Base-by-base conservation (phyloP, 2,329 filamentous ascomycete species). In the Scytalidium lignicola region DNA sequence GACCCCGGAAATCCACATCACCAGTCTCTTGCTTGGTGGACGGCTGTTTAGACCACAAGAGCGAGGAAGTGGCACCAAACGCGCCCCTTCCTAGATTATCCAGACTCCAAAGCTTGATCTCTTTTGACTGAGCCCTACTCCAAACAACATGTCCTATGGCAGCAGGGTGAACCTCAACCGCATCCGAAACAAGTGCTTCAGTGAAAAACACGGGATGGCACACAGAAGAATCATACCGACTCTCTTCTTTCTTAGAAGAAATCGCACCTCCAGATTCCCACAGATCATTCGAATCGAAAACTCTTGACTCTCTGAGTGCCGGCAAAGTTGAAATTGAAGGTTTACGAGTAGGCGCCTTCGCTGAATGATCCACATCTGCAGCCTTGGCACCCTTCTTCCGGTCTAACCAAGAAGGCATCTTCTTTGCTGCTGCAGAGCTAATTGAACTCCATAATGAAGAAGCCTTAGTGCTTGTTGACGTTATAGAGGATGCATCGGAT, bases 391-490 rank as follows among this genome's bases (percentile, higher is more conserved):
- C 20, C 26, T 22, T 50, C 28, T 43, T 48, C 9, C 44, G 15
- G n/a, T 43, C 42, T n/a, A 41, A 32, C 22, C 44, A 44, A 23
- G 39, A 46, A 18, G 46, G 29, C 20, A 43, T 48, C 28, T 48
- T 51, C 42, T 28, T 44, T 12, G 32, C 32, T 23, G 47, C 21
- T 20, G 48, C 29, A 9, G 47, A 41, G 23, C 23, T 28, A 9
- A 53, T 28, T 4, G 61, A 63, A 44, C 48, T 53, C 42, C 42
- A 46, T 12, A 53, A 40, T 12, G 45, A 51, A 5, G 63, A 65
- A 39, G 62, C 63, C 47, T 63, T 63, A 3, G 62, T 64, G 51
- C 62, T 65, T 2, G 54, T 60, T 22, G 62, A 64, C 41, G 52
- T 58, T 20, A 65, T 42, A 1, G 63, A 65, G 9, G 58, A 60